A percentile compares a stretch with the other conserved stretches of the same genome.
Evolutionary conservation across 2,329 filamentous ascomycete species (phyloP).

Genomic region (Ophiostoma sp.): DNA sequence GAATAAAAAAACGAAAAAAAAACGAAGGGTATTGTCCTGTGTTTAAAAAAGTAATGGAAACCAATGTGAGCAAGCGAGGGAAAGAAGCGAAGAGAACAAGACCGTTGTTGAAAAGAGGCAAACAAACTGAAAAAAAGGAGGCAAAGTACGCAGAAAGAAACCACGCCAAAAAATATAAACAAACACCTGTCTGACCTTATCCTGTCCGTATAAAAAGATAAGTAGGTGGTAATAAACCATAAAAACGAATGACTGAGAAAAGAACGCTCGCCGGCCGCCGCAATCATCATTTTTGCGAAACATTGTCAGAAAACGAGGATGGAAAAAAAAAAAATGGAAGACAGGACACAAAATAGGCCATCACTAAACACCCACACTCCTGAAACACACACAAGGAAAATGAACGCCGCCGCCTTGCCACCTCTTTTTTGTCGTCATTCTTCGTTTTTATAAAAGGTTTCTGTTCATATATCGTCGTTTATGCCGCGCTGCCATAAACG

Average conservation of each 20-base stretch:
- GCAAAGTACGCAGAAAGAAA: background rate
- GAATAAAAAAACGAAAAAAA: background rate
- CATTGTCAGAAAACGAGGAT: background rate
- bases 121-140: background rate
- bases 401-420: background rate
- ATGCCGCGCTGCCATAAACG: slow-evolving; percentile 16
- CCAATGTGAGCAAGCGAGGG: background rate
- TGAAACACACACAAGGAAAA: background rate
- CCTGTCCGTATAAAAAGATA: background rate
- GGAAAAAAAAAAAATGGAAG: background rate
- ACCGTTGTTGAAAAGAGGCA: background rate
- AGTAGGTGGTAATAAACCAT: background rate
- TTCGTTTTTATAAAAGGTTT: background rate
- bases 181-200: background rate
- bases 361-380: background rate
- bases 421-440: background rate
- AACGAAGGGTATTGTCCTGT: slow-evolving; percentile 8
- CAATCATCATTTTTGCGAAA: background rate
- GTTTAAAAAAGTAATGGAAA: background rate
- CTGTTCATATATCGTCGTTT: background rate
- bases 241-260: slow-evolving; percentile 6
- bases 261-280: background rate
- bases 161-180: background rate
- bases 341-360: background rate
- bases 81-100: background rate